Base-by-base conservation (phyloP, 352 stramenopile genomes). In the Elongisporangium anandrum region DNA sequence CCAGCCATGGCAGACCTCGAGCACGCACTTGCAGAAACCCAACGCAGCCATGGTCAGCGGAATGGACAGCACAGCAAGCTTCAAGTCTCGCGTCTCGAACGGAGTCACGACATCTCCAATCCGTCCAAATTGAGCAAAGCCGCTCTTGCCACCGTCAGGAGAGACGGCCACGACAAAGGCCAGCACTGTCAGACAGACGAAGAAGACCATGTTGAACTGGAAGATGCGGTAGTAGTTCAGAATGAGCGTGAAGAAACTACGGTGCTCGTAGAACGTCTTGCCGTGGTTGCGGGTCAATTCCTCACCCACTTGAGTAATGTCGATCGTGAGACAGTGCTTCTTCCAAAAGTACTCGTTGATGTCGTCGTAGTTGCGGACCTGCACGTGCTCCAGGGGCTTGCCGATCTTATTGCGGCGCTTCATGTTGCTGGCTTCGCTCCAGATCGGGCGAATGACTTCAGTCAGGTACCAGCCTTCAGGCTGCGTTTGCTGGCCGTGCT, bases 261-360 rank as follows among this genome's bases (percentile, higher is more conserved):
- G 79, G 61, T 92, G 79, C 57, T 92, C 81, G 65, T 89, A 90
- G 63, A 88, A 92, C 24, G 81, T 90, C 66, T 92, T 92, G 63
- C 74, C 76, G 60, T 90, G 79, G 56, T 86, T 79, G 52, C 72
- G 62, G 22, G 66, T 73, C 15, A 92, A 50, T 49, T 88, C 77
- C 15, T 64, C 38, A 0, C 77, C 81, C 39, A 90, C 77, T 9
- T 70, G 48, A 9, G 62, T 57, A 15, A 89, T 61, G 1, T 66
- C 34, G 48, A 92, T 84, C 22, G 62, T 81, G 21, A 92, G 69
- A 59, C 80, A 89, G 51, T 85, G 76, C 45, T 57, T 57, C 52
- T 86, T 87, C 81, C 81, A 92, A 51, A 92, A 92, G 56, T 88
- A 92, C 64, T 92, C 81, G 60, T 92, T 92, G 41, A 92, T 82